phyloP scores from a whole-genome alignment of 2,329 filamentous ascomycete genomes.

The Elsinoe arachidis region DNA sequence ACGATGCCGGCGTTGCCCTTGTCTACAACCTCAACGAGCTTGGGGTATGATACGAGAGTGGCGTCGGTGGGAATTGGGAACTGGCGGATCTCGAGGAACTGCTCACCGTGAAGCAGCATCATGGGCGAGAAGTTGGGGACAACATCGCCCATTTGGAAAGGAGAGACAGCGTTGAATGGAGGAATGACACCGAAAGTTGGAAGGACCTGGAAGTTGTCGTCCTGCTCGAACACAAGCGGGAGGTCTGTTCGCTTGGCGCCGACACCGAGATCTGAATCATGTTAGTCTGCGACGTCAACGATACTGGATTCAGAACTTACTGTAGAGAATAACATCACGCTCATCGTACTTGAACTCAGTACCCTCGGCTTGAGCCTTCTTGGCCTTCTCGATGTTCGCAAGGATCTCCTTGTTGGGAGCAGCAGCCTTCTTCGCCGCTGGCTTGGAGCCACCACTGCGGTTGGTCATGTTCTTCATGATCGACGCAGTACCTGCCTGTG shows the following conservation, averaged over 20 bases:
- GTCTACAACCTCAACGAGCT: conserved; percentile 88
- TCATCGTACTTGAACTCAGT: conserved; percentile 78
- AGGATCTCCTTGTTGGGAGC: conserved; percentile 56
- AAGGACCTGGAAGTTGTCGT: conserved; percentile 85
- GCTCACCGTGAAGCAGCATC: conserved; percentile 98
- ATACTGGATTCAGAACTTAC: conserved; percentile 22
- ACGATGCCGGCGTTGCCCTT: conserved; percentile 86
- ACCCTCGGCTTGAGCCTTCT: conserved; percentile 61
- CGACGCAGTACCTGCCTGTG: conserved; percentile 67
- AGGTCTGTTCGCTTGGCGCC: conserved; percentile 87
- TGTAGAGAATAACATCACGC: conserved; percentile 87
- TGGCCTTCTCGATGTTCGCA: conserved; percentile 64
- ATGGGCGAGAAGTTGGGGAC: conserved; percentile 95
- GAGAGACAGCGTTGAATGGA: conserved; percentile 74
- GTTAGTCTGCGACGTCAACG: conserved; percentile 19
- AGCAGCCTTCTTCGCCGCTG: conserved; percentile 23
- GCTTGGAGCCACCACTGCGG: conserved; percentile 40
- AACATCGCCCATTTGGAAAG: conserved; percentile 71
- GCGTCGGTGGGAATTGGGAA: conserved; percentile 83
- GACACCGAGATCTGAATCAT: conserved; percentile 60
- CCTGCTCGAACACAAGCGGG: conserved; percentile 78
- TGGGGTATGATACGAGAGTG: conserved; percentile 64
- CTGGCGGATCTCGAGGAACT: conserved; percentile 90
- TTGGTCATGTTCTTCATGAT: conserved; percentile 82
- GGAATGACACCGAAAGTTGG: conserved; percentile 96